Percentiles rank a stretch among this genome's conserved stretches.
These are phyloP conservation scores for Penicillium sp. DNA, from an alignment of 2,329 filamentous ascomycete genomes.

Conservation along the genomic window DNA sequence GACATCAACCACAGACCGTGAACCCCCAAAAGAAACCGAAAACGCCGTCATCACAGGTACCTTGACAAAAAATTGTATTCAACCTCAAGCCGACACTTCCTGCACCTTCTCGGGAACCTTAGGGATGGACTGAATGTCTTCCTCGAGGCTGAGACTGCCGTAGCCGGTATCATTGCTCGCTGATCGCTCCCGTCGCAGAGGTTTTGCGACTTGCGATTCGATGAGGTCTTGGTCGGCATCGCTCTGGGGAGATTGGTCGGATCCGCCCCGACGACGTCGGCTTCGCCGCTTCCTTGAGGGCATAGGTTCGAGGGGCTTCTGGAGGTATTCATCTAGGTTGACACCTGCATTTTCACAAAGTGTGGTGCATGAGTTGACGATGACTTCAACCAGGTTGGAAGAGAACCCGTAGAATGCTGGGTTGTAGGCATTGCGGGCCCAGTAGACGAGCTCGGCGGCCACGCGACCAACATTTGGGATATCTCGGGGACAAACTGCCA, in stretches of 20 bases:
- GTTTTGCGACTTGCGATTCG: conserved; percentile 2
- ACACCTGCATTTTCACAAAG: conserved; percentile 36
- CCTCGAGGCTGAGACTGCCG: conserved; percentile 29
- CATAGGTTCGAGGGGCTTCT: conserved; percentile 19
- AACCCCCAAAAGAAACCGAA: background rate
- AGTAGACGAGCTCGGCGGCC: conserved; percentile 40
- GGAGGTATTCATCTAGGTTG: conserved; percentile 30
- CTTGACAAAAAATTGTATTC: background rate
- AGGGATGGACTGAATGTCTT: conserved; percentile 10
- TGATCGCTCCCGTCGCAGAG: conserved; percentile 27
- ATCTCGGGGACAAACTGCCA: conserved; percentile 17
- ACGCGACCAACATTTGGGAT: conserved; percentile 37
- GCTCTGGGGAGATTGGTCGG: conserved; percentile 12
- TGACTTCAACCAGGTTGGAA: conserved; percentile 32
- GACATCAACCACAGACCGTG: conserved; percentile 1
- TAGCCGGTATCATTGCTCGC: conserved; percentile 40
- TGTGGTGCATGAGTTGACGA: conserved; percentile 37
- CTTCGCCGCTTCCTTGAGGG: conserved; percentile 21
- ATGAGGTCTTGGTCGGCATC: conserved; percentile 19
- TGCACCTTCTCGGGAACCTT: conserved; percentile 7
- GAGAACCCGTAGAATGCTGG: conserved; percentile 42
- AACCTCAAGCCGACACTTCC: conserved; percentile 8
- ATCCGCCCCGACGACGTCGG: conserved; percentile 16
- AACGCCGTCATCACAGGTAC: conserved; percentile 12
- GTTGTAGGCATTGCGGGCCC: conserved; percentile 43